Conservation (phyloP, 2,329 filamentous ascomycete species). For the Fusarium sp. region DNA sequence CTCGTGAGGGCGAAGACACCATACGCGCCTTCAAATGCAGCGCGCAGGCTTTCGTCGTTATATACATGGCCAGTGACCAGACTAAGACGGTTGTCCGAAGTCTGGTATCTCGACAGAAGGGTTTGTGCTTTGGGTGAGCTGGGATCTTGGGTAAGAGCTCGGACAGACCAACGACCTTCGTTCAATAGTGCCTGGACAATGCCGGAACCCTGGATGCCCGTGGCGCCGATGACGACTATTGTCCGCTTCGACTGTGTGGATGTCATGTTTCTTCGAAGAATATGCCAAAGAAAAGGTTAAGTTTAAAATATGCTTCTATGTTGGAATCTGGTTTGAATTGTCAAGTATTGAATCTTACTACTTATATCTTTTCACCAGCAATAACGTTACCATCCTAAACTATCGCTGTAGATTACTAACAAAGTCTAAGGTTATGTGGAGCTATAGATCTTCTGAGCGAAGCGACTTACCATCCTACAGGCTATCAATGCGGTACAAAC, state of each 20-base stretch:
- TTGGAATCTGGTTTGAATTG: too few relatives aligned
- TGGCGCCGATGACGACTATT: not conserved
- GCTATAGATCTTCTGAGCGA: accelerated
- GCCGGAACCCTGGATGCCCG: not conserved
- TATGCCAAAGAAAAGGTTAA: too few relatives aligned
- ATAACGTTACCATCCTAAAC: too few relatives aligned
- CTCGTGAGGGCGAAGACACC: not conserved
- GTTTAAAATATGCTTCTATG: too few relatives aligned
- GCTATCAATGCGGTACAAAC: too few relatives aligned
- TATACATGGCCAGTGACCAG: not conserved
- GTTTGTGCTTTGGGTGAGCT: not conserved
- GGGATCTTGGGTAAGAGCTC: not conserved
- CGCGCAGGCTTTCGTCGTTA: not conserved
- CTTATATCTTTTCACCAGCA: too few relatives aligned
- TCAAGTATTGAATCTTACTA: too few relatives aligned
- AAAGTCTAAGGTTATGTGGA: too few relatives aligned
- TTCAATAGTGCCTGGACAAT: not conserved
- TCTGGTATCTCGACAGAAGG: not conserved
- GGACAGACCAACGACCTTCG: not conserved
- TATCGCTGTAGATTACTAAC: too few relatives aligned
- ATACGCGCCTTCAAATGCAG: not conserved
- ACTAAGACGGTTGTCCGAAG: not conserved
- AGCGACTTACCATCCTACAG: too few relatives aligned
- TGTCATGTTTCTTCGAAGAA: not conserved
- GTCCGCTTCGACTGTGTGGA: not conserved